Evolutionary conservation across 768 basidiomycete species (phyloP).

Genomic region (Clitopilus hobsonii): DNA sequence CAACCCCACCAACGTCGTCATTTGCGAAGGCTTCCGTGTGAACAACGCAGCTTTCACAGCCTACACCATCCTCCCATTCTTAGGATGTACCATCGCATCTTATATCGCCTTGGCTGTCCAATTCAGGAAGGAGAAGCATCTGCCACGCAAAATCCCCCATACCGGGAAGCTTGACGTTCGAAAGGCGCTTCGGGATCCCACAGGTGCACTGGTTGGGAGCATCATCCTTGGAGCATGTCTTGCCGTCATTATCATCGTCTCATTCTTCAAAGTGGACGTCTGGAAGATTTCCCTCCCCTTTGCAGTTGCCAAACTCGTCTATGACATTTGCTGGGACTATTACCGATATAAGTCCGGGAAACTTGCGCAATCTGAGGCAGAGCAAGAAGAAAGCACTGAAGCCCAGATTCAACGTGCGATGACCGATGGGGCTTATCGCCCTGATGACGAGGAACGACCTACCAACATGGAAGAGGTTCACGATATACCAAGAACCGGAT

Average conservation of each 20-base stretch:
- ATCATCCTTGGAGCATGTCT: constrained; percentile 64
- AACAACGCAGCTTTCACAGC: constrained; percentile 79
- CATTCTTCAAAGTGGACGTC: constrained; percentile 76
- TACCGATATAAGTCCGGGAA: constrained; percentile 28
- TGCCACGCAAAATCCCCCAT: constrained; percentile 40
- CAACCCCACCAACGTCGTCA: constrained; percentile 94
- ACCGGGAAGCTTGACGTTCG: constrained; percentile 42
- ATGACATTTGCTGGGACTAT: constrained; percentile 62
- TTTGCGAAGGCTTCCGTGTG: constrained; percentile 81
- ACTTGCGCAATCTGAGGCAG: neutral
- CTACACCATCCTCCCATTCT: constrained; percentile 79
- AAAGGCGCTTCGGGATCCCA: constrained; percentile 65
- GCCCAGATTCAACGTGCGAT: neutral
- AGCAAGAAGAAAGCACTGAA: neutral
- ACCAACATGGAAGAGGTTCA: neutral
- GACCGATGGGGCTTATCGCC: neutral
- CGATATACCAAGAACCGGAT: neutral
- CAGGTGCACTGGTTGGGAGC: constrained; percentile 73
- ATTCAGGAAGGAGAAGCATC: constrained; percentile 48
- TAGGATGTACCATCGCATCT: constrained; percentile 61
- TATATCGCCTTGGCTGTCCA: constrained; percentile 54
- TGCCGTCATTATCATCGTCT: constrained; percentile 70
- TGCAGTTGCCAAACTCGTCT: constrained; percentile 65
- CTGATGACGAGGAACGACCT: neutral
- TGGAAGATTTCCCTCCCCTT: constrained; percentile 87